phyloP scores from a whole-genome alignment of 345 rosid species.

The Brassica napus region DNA sequence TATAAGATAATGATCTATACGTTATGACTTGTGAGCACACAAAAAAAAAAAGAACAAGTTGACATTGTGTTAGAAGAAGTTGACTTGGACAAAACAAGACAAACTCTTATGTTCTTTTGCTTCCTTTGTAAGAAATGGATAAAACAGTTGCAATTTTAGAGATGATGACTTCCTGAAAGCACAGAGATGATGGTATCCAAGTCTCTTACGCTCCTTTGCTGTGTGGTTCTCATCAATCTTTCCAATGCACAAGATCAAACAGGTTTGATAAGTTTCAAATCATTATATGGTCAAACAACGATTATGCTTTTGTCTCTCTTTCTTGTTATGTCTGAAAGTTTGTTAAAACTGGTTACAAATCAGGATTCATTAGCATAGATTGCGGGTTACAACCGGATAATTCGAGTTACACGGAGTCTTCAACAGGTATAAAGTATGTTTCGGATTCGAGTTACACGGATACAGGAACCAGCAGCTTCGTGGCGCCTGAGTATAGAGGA shows the following conservation, averaged over 20 bases:
- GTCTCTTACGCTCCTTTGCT: conserved; percentile 14
- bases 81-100: conserved; percentile 26
- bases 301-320: neutral
- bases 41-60: conserved; percentile 38
- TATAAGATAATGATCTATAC: conserved; percentile 30
- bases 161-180: conserved; percentile 23
- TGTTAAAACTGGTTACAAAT: neutral
- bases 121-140: conserved; percentile 20
- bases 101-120: conserved; percentile 11
- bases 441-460: conserved; percentile 41
- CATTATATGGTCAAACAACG: conserved; percentile 18
- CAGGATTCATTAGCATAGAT: conserved; percentile 56
- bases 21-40: conserved; percentile 34
- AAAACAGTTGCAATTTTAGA: conserved; percentile 16
- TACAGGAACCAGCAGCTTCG: conserved; percentile 28
- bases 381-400: conserved; percentile 41
- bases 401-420: conserved; percentile 36
- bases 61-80: conserved; percentile 23
- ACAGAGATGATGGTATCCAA: conserved; percentile 6
- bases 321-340: neutral
- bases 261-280: conserved; percentile 28
- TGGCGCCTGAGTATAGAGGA: conserved; percentile 35
- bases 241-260: conserved; percentile 40
- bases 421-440: conserved; percentile 39
- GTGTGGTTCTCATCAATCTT: conserved; percentile 19